Percentiles rank a stretch among this genome's conserved stretches.
Conservation (phyloP, 495 filamentous ascomycete genomes). For the Collariella sp. region DNA sequence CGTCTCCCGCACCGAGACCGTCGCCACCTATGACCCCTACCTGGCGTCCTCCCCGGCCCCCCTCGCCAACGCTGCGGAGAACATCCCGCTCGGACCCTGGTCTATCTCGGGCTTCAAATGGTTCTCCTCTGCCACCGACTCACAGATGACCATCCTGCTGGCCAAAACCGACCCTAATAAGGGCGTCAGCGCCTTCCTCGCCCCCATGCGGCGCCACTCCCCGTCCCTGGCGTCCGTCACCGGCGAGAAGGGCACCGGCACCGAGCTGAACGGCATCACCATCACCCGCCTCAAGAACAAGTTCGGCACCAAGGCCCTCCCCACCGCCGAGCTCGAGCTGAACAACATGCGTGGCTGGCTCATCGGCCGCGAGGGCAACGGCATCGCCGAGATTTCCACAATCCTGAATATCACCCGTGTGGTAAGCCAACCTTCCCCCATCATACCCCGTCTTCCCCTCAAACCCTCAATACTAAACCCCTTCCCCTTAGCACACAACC, state of each 20-base stretch:
- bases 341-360: constrained; percentile 53
- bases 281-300: constrained; percentile 65
- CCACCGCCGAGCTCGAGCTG: constrained; percentile 62
- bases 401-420: constrained; percentile 63
- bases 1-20: constrained; percentile 61
- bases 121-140: constrained; percentile 69
- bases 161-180: constrained; percentile 49
- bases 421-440: no score
- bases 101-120: constrained; percentile 63
- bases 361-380: constrained; percentile 52
- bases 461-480: no score
- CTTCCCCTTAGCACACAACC: no score
- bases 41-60: constrained; percentile 14
- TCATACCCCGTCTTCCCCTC: no score
- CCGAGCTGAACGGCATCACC: constrained; percentile 54
- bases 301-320: constrained; percentile 58
- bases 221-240: constrained; percentile 22
- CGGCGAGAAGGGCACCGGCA: constrained; percentile 19
- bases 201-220: constrained; percentile 48
- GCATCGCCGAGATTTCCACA: constrained; percentile 56
- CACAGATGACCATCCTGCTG: constrained; percentile 59
- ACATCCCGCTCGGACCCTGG: constrained; percentile 49
- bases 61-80: constrained; percentile 21
- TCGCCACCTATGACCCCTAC: constrained; percentile 32
- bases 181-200: constrained; percentile 57